A percentile compares a stretch with the other conserved stretches of the same genome.
Evolutionary conservation across 495 filamentous ascomycete species (phyloP).

Genomic region (Penicillium crystallinum): DNA sequence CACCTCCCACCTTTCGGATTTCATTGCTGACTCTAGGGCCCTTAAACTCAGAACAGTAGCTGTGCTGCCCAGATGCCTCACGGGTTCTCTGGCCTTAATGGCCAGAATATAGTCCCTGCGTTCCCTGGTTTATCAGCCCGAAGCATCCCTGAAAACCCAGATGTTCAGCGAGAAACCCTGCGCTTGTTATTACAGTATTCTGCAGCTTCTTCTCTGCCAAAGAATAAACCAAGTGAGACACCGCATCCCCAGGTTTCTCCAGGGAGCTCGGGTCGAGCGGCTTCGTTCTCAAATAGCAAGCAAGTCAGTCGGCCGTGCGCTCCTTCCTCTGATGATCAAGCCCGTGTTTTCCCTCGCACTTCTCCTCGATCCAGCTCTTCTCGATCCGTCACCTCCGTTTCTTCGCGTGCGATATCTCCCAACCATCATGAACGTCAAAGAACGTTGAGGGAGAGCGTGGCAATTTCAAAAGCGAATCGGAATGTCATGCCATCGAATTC

Average conservation of each 20-base stretch:
- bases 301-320: not conserved
- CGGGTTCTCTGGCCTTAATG: not conserved
- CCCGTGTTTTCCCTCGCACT: not conserved
- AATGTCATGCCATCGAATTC: not conserved
- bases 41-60: not conserved
- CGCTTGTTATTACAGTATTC: slow-evolving; percentile 1
- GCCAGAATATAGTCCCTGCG: not conserved
- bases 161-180: not conserved
- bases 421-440: not conserved
- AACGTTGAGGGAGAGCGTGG: slow-evolving; percentile 2
- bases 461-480: slow-evolving; percentile 7
- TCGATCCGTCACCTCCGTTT: not conserved
- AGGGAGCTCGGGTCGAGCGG: not conserved
- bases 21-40: not conserved
- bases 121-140: slow-evolving; percentile 2
- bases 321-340: not conserved
- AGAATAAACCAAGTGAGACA: not conserved
- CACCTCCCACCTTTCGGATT: too few species aligned
- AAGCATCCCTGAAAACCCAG: slow-evolving; percentile 3
- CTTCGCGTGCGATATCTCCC: not conserved
- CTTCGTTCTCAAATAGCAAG: not conserved
- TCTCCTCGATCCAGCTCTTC: not conserved
- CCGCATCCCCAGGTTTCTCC: not conserved
- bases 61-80: not conserved
- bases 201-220: not conserved